A percentile compares a stretch with the other conserved stretches of the same genome.
Evolutionary conservation across 371 early-diverging fungal species (phyloP).

Genomic region (Mortierella sp.): DNA sequence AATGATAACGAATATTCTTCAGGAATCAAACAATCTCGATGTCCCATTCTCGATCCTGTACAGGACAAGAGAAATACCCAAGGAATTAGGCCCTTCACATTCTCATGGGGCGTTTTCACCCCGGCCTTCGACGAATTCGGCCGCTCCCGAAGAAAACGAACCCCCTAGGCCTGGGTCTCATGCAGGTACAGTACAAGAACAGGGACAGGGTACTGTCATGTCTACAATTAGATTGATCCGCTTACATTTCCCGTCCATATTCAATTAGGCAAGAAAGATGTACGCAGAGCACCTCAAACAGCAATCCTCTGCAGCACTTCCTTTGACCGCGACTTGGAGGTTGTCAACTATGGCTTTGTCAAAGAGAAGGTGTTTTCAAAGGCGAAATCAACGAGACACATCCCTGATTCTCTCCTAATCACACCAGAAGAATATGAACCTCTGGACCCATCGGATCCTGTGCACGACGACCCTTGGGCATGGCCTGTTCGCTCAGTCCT

Average conservation of each 20-base stretch:
- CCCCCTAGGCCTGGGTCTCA: slow-evolving; percentile 11
- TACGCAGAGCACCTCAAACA: slow-evolving; percentile 29
- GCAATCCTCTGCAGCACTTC: slow-evolving; percentile 50
- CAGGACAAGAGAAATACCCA: slow-evolving; percentile 19
- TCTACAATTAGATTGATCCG: slow-evolving; percentile 18
- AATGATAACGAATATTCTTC: slow-evolving; percentile 36
- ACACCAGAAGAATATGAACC: slow-evolving; percentile 52
- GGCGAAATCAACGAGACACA: slow-evolving; percentile 34
- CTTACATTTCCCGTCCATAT: slow-evolving; percentile 27
- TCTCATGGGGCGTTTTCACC: slow-evolving; percentile 19
- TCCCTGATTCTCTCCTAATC: slow-evolving; percentile 52
- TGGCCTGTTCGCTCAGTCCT: slow-evolving; percentile 53
- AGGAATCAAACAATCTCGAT: slow-evolving; percentile 53
- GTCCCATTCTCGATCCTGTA: slow-evolving; percentile 51
- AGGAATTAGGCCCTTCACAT: not conserved
- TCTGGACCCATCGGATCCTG: slow-evolving; percentile 15
- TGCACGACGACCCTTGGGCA: slow-evolving; percentile 39
- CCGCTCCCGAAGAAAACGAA: not conserved
- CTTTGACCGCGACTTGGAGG: slow-evolving; percentile 42
- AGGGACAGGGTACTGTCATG: not conserved
- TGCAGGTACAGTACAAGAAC: slow-evolving; percentile 20
- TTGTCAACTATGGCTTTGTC: slow-evolving; percentile 17
- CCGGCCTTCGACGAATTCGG: not conserved
- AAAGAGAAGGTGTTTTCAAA: slow-evolving; percentile 43
- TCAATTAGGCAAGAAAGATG: slow-evolving; percentile 22